These are phyloP conservation scores for Guyanaporus albipodus DNA, from an alignment of 768 basidiomycete genomes.

Conservation along the genomic window DNA sequence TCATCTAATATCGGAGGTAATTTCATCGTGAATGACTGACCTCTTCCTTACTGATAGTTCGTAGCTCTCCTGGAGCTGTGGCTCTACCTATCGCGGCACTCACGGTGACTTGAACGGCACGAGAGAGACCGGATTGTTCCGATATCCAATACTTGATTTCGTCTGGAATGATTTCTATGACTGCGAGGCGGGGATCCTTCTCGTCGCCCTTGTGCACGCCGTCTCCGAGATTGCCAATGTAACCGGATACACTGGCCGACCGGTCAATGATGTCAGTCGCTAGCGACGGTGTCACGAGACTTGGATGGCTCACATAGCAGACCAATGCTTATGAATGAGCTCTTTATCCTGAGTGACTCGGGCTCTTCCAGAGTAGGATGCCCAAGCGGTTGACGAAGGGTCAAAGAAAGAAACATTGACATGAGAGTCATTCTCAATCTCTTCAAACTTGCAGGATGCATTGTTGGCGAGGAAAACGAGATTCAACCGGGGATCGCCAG, in stretches of 20 bases:
- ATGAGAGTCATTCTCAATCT: conserved; percentile 69
- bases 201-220: conserved; percentile 80
- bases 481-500: conserved; percentile 44
- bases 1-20: background rate
- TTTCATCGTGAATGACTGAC: conserved; percentile 35
- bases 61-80: conserved; percentile 69
- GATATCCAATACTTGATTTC: conserved; percentile 82
- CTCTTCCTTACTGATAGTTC: conserved; percentile 71
- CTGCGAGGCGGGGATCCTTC: conserved; percentile 71
- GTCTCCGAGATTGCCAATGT: conserved; percentile 86
- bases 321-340: conserved; percentile 64
- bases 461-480: conserved; percentile 75
- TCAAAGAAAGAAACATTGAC: conserved; percentile 83
- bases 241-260: conserved; percentile 54
- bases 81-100: conserved; percentile 58
- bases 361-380: conserved; percentile 72
- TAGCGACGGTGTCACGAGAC: background rate
- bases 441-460: conserved; percentile 67
- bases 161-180: conserved; percentile 75
- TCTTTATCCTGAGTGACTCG: conserved; percentile 58
- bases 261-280: background rate
- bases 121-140: conserved; percentile 54
- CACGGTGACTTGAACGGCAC: conserved; percentile 56
- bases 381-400: conserved; percentile 70
- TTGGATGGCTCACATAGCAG: conserved; percentile 37